Percentiles rank a stretch among this genome's conserved stretches.
Conservation (phyloP, 2,329 filamentous ascomycete genomes). For the Aaosphaeria pasadenensis region DNA sequence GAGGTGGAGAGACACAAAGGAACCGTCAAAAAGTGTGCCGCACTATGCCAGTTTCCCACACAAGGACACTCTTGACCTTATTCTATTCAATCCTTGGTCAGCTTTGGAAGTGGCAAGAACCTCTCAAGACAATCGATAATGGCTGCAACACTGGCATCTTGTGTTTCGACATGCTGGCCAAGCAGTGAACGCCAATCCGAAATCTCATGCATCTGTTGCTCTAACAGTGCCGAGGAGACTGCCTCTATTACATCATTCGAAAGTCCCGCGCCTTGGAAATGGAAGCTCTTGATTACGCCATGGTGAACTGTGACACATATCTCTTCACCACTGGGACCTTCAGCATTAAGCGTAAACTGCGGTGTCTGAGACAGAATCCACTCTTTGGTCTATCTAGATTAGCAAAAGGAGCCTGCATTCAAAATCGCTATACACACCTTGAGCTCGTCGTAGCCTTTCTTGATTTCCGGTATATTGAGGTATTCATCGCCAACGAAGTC, state of each 20-base stretch:
- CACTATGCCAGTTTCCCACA: too few species aligned
- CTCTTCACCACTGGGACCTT: conserved; percentile 47
- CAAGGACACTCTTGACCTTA: too few species aligned
- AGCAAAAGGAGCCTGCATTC: conserved; percentile 11
- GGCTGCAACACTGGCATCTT: not conserved
- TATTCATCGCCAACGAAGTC: conserved; percentile 53
- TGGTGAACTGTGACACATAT: conserved; percentile 43
- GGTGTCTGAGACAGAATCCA: conserved; percentile 89
- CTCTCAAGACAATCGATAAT: not conserved
- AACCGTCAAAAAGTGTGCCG: too few species aligned
- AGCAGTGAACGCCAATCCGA: conserved; percentile 35
- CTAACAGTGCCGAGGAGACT: conserved; percentile 21
- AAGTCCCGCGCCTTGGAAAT: conserved; percentile 13
- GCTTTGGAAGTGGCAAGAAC: not conserved
- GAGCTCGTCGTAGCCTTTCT: conserved; percentile 61
- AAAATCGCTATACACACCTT: conserved; percentile 42
- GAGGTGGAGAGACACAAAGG: too few species aligned
- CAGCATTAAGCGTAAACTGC: conserved; percentile 62
- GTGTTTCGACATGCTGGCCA: conserved; percentile 5
- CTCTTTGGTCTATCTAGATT: conserved; percentile 53
- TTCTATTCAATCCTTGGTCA: not conserved
- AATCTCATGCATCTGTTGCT: conserved; percentile 51
- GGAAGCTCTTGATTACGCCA: conserved; percentile 54
- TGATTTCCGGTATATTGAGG: conserved; percentile 54
- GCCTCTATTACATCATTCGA: conserved; percentile 9